Conservation (phyloP, 805 yeast genomes). For the Cephaloascus albidus region DNA sequence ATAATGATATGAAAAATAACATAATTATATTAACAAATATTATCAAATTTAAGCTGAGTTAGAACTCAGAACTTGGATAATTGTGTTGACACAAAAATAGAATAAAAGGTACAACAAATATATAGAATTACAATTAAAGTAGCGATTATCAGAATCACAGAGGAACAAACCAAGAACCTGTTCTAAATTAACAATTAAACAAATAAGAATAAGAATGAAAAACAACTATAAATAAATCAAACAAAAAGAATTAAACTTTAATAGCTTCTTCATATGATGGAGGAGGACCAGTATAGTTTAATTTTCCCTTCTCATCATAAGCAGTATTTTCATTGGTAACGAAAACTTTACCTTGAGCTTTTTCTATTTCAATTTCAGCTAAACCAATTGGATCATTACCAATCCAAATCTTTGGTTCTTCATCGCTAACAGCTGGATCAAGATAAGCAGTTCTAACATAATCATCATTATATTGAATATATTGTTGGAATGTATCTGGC, state of each 20-base stretch:
- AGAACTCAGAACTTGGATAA: no score
- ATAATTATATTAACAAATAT: no score
- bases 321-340: constrained; percentile 50
- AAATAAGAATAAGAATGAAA: no score
- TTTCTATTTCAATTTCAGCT: constrained; percentile 45
- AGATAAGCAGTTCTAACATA: constrained; percentile 35
- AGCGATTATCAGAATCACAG: no score
- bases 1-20: no score
- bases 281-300: constrained; percentile 52
- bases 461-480: constrained; percentile 29
- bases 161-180: no score
- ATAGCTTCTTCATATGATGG: constrained; percentile 54
- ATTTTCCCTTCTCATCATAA: constrained; percentile 47
- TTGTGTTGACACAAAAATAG: no score
- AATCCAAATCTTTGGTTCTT: constrained; percentile 61
- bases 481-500: constrained; percentile 28
- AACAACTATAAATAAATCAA: neutral
- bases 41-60: no score
- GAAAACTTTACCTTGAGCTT: constrained; percentile 45
- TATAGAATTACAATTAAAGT: no score
- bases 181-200: no score
- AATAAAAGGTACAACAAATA: no score
- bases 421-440: constrained; percentile 48
- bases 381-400: constrained; percentile 63
- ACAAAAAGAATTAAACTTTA: constrained; percentile 14